Evolutionary conservation across 306 rosid species (phyloP).

Genomic region (Castanospermum australe): DNA sequence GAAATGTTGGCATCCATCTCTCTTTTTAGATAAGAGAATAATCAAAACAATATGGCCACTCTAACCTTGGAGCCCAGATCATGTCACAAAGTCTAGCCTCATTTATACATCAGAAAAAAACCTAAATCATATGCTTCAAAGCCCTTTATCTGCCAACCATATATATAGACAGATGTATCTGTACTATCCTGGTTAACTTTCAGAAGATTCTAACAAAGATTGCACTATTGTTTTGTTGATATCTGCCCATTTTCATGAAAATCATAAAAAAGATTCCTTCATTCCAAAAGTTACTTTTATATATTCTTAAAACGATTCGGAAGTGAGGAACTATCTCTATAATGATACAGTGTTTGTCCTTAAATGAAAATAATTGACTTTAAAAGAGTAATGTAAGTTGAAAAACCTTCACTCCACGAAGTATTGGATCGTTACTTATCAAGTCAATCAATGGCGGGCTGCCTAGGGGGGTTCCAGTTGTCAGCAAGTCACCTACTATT

Average conservation of each 20-base stretch:
- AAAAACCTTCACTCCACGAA: conserved; percentile 83
- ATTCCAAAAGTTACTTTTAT: conserved; percentile 16
- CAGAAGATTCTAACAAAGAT: neutral
- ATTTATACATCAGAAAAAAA: neutral
- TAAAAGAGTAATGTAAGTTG: conserved; percentile 27
- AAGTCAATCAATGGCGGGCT: conserved; percentile 86
- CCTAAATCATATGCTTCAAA: neutral
- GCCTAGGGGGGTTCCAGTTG: conserved; percentile 82
- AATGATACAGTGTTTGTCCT: neutral
- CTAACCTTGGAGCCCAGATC: neutral
- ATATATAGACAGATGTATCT: neutral
- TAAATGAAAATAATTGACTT: neutral
- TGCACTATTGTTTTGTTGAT: neutral
- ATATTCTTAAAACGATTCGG: neutral
- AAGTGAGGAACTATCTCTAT: neutral
- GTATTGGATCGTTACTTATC: conserved; percentile 91
- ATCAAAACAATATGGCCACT: neutral
- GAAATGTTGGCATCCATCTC: neutral
- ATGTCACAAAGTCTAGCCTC: neutral
- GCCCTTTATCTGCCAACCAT: neutral
- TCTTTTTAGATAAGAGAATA: neutral
- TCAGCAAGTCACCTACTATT: conserved; percentile 61
- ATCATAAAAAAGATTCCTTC: neutral
- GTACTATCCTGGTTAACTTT: neutral
- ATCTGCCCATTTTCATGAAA: neutral